Evolutionary conservation across 768 basidiomycete species (phyloP), one percentile per base, ranked within the genome.

Genomic region (Boletales sp.): DNA sequence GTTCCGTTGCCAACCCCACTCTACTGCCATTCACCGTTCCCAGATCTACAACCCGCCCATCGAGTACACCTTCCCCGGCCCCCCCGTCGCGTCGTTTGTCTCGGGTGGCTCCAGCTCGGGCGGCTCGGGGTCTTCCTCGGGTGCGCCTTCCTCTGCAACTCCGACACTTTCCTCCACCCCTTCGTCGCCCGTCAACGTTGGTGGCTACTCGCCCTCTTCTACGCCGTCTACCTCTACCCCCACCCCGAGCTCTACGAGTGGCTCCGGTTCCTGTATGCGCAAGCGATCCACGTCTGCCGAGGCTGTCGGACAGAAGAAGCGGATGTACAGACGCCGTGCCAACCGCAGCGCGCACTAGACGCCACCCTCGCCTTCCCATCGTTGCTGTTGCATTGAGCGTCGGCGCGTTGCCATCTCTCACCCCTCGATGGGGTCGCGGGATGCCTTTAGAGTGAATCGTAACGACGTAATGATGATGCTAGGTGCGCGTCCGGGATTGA

Each of bases 1-100:
- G 70, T 58, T 43, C 11, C 5, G 12, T 5, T 41, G 21, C 21
- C 41, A n/a, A 1, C 8, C 8, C 19, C 28, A 8, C 21, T 8
- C 14, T 3, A 34, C 9, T 34, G 33, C 38, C n/a, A 48, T 33
- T 51, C 49, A 58, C 25, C 6, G 2, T 1, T 11, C 8, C 2
- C 28, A 66, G 60, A 55, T 70, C 42, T 67, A 61, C 53, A 71
- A 61, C 54, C 58, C 63, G 1, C 55, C 54, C 0, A 39, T 58
- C 15, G 44, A 8, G 11, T 83, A 83, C 58, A 54, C 49, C 11
- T 82, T 80, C 71, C 81, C 82, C 13, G 81, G 82, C 3, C 81
- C 79, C 5, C 33, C 67, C 3, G 59, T 82, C 30, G 78, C 75
- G 12, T 43, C 64, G 8, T 72, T 80, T 33, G 66, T 70, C n/a